Evolutionary conservation across 768 basidiomycete genomes (phyloP), one percentile per base, ranked within the genome.

Genomic region (Russula ochroleuca): DNA sequence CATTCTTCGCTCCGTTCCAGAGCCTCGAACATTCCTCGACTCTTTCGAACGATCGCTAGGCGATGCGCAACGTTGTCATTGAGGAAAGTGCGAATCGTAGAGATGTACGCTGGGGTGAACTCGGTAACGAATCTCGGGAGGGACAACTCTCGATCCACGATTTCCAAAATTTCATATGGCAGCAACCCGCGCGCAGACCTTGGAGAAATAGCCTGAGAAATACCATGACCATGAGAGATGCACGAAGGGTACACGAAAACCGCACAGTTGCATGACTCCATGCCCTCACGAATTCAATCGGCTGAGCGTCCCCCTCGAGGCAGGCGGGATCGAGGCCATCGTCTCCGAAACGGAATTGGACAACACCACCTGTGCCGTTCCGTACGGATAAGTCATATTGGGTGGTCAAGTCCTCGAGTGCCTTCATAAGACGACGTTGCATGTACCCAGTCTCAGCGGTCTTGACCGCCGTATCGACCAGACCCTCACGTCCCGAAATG

Each of bases 361-460:
- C 95, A 17, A 99, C 85, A 51, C 94, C 95, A 4, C 97, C 97
- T 0, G 84, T 84, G 2, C 94, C 95, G 74, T 95, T 98, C 35
- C 97, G 84, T 25, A 99, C 96, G 10, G 94, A 94, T 25, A 94
- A 76, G 75, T 99, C 97, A 73, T 99, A 99, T 62, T 96, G 93
- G 0, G 92, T 93, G 3, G 92, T 94, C 41, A 99, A 78, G 77
- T 99, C 97, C 72, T 99, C 97, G 68, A 99, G 76, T 2, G 96
- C 96, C 74, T 99, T 99, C 97, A 99, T 98, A 65, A 99, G 75
- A 61, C 97, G 91, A 55, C 97, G 86, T 72, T 96, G 94, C 96
- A 99, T 99, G 78, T 99, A 99, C 47, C 97, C 97, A 1, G 97
- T 99, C 75, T 99, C 97, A 15, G 97, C 97, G 0, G 97, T 99